A percentile compares a stretch with the other conserved stretches of the same genome.
These are phyloP conservation scores for Pascua sp. DNA, from an alignment of 1,284 basidiomycete genomes.

Conservation along the genomic window DNA sequence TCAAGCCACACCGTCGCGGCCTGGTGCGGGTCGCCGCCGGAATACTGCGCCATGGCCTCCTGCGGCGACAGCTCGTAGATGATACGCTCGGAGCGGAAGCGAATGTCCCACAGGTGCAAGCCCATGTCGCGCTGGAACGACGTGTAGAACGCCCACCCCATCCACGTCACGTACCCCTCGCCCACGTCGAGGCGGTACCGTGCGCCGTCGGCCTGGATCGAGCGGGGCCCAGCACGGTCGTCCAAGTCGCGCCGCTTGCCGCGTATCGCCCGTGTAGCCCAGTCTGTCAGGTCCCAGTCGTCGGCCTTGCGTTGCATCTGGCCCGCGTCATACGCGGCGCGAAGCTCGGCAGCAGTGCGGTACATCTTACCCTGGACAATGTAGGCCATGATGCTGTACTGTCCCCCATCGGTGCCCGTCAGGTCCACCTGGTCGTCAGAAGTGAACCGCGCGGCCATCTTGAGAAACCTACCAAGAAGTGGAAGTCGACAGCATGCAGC, in stretches of 20 bases:
- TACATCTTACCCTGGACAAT: constrained; percentile 63
- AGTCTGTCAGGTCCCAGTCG: constrained; percentile 43
- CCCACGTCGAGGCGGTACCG: constrained; percentile 59
- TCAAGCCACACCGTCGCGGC: constrained; percentile 63
- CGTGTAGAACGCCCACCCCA: constrained; percentile 51
- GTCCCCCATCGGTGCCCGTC: constrained; percentile 56
- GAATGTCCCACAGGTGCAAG: constrained; percentile 62
- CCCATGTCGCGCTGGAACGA: constrained; percentile 66
- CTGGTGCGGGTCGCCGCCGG: constrained; percentile 64
- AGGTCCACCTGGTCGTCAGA: constrained; percentile 55
- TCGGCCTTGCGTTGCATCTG: constrained; percentile 51
- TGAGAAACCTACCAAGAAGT: constrained; percentile 14
- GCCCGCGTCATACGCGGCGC: constrained; percentile 57
- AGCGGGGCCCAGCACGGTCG: constrained; percentile 60
- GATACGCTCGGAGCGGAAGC: constrained; percentile 60
- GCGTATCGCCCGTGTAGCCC: constrained; percentile 49
- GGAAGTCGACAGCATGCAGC: constrained; percentile 58
- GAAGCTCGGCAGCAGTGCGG: constrained; percentile 53
- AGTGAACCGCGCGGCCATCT: too few species aligned
- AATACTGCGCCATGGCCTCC: constrained; percentile 60
- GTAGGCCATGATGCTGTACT: constrained; percentile 54
- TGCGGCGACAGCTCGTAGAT: constrained; percentile 60
- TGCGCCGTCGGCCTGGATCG: constrained; percentile 59
- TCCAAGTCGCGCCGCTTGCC: constrained; percentile 56
- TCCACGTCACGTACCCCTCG: constrained; percentile 61